Percentiles rank a stretch among this genome's conserved stretches.
Conservation (phyloP, 306 rosid genomes). For the Acacia melanoxylon region DNA sequence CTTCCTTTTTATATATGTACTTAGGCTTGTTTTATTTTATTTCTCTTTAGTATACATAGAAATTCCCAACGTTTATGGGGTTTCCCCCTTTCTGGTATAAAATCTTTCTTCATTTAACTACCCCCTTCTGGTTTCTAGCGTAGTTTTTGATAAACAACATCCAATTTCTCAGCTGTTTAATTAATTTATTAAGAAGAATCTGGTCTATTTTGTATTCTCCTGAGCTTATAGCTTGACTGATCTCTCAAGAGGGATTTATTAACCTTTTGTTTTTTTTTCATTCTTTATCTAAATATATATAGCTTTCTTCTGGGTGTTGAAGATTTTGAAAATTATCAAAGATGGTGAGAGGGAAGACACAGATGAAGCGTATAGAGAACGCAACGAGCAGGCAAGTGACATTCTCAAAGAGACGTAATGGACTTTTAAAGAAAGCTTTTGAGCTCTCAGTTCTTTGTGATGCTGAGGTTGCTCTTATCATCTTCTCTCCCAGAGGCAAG, state of each 20-base stretch:
- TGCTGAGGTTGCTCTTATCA: too few species aligned
- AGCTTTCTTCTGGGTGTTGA: neutral
- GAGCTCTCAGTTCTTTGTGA: too few species aligned
- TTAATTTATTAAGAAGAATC: too few species aligned
- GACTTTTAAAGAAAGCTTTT: too few species aligned
- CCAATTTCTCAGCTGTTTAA: neutral
- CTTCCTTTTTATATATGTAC: neutral
- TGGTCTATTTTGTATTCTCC: neutral
- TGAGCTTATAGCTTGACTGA: neutral
- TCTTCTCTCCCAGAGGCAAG: too few species aligned
- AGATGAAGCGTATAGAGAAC: too few species aligned
- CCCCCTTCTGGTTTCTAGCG: neutral
- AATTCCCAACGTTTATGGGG: neutral
- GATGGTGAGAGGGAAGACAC: neutral
- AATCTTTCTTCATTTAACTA: neutral
- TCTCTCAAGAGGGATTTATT: neutral
- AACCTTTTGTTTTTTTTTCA: too few species aligned
- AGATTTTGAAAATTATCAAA: neutral
- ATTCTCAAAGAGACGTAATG: too few species aligned
- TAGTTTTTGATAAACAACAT: neutral
- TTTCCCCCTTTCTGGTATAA: neutral
- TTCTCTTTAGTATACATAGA: neutral
- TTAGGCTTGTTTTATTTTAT: neutral
- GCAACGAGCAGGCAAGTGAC: too few species aligned
- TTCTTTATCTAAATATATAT: too few species aligned